A percentile compares a stretch with the other conserved stretches of the same genome.
Conservation (phyloP, 805 yeast species). For the Ogataea salicorniae region DNA sequence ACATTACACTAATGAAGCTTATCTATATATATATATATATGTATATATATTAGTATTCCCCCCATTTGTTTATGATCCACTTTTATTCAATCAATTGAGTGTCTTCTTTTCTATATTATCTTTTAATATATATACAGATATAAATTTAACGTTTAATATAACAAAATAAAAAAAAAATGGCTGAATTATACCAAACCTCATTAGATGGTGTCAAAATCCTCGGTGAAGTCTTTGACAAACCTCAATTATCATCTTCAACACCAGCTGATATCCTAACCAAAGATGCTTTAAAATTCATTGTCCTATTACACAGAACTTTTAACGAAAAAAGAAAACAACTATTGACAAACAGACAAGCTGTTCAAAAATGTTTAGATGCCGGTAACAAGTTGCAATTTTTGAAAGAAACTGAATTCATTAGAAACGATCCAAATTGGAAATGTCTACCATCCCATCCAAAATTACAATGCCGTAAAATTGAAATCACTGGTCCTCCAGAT, state of each 20-base stretch:
- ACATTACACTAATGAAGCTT: no score
- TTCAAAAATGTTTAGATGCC: constrained; percentile 56
- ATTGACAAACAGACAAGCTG: constrained; percentile 54
- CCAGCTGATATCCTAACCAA: constrained; percentile 50
- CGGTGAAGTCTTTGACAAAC: constrained; percentile 39
- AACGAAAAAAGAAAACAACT: constrained; percentile 54
- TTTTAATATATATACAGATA: background rate
- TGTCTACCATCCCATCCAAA: constrained; percentile 73
- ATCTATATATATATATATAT: no score
- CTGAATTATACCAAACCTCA: constrained; percentile 25
- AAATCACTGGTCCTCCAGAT: constrained; percentile 83
- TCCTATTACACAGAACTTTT: constrained; percentile 69
- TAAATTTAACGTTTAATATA: background rate
- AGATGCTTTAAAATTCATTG: constrained; percentile 64
- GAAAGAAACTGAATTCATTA: constrained; percentile 61
- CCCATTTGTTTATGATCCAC: no score
- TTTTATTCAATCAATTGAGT: background rate
- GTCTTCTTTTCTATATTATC: background rate
- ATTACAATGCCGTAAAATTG: constrained; percentile 67
- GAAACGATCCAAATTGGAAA: constrained; percentile 71
- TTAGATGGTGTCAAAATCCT: constrained; percentile 49
- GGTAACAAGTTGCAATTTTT: constrained; percentile 61
- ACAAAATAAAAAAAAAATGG: constrained; percentile 10
- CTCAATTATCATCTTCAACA: constrained; percentile 34
- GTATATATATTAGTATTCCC: no score